phyloP scores from a whole-genome alignment of 129 eudicot genomes.

The Pulicaria dysenterica region DNA sequence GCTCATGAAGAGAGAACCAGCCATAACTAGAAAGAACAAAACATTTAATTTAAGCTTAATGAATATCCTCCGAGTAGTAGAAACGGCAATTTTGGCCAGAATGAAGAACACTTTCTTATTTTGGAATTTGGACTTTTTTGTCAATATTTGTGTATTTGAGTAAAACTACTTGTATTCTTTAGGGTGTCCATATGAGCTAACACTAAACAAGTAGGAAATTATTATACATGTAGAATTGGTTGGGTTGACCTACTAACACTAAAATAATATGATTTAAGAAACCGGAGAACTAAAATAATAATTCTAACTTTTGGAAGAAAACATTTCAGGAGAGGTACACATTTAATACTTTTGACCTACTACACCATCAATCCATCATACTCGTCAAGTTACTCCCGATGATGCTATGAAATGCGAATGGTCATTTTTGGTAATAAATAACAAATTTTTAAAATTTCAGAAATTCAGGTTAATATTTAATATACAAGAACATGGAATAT shows the following conservation, averaged over 20 bases:
- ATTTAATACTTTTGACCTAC: no score
- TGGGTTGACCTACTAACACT: conserved; percentile 4
- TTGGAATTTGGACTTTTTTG: conserved; percentile 9
- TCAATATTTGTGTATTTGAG: neutral
- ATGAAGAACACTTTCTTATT: neutral
- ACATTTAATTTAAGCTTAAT: conserved; percentile 7
- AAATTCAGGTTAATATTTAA: no score
- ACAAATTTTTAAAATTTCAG: no score
- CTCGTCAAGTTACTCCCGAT: no score
- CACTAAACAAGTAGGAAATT: neutral
- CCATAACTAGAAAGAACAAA: conserved; percentile 64
- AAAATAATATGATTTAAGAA: no score
- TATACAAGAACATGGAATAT: no score
- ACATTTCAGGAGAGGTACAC: no score
- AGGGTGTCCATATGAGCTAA: neutral
- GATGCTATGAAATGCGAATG: no score
- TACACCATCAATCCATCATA: no score
- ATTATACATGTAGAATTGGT: neutral
- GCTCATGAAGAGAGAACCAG: conserved; percentile 58
- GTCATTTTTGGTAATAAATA: no score
- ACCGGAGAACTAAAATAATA: no score
- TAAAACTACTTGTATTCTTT: neutral
- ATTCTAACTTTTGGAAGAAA: no score
- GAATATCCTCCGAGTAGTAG: neutral
- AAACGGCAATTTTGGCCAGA: neutral